These are phyloP conservation scores for Pythium folliculosum DNA, from an alignment of 352 stramenopile genomes.

Conservation along the genomic window DNA sequence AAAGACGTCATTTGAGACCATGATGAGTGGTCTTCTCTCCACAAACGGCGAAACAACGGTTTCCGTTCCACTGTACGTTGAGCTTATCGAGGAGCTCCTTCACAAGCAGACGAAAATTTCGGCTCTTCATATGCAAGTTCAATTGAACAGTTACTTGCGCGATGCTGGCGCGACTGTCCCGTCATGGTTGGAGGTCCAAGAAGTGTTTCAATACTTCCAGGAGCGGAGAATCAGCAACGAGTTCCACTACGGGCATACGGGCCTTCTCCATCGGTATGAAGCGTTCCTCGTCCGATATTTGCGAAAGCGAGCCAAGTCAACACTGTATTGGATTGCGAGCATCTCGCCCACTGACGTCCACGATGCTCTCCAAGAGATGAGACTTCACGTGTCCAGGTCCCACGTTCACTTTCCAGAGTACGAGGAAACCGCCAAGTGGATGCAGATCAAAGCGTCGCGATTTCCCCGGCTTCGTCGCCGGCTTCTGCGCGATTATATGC, in stretches of 20 bases:
- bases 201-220: constrained; percentile 40
- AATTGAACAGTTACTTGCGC: constrained; percentile 39
- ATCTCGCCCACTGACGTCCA: constrained; percentile 25
- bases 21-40: constrained; percentile 4
- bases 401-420: constrained; percentile 50
- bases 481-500: constrained; percentile 48
- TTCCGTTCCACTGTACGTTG: constrained; percentile 50
- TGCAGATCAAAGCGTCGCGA: constrained; percentile 38
- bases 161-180: constrained; percentile 44
- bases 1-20: constrained; percentile 22
- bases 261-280: constrained; percentile 62
- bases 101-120: constrained; percentile 42
- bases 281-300: constrained; percentile 51
- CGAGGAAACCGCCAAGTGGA: constrained; percentile 38
- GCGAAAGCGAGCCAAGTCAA: constrained; percentile 29
- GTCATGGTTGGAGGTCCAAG: constrained; percentile 42
- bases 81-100: constrained; percentile 57
- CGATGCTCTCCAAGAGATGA: constrained; percentile 45
- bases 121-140: constrained; percentile 44
- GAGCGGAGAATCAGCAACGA: constrained; percentile 42
- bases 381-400: constrained; percentile 42
- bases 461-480: constrained; percentile 42
- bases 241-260: constrained; percentile 36
- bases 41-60: constrained; percentile 8
- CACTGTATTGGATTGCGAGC: constrained; percentile 20